A percentile compares a stretch with the other conserved stretches of the same genome.
Conservation (phyloP, 108 stramenopile genomes). For the Pseudonitzschia multiseries region DNA sequence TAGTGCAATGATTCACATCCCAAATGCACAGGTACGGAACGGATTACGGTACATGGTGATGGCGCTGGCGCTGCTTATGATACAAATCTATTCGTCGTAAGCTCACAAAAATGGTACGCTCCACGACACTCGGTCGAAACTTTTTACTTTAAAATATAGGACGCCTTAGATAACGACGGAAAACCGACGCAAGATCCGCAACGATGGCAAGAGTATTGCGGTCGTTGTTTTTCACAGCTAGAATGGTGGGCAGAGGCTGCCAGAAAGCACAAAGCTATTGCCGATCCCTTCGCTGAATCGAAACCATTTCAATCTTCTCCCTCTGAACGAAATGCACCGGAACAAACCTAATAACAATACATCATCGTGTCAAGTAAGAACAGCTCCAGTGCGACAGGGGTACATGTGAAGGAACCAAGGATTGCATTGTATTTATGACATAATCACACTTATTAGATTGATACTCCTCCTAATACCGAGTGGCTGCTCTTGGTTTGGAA, state of each 20-base stretch:
- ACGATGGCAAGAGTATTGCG: slow-evolving; percentile 52
- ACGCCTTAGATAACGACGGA: slow-evolving; percentile 65
- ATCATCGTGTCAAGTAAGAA: neutral
- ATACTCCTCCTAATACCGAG: slow-evolving; percentile 3
- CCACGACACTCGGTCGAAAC: too few species aligned
- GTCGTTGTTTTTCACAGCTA: slow-evolving; percentile 69
- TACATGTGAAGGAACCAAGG: neutral
- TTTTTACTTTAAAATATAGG: neutral
- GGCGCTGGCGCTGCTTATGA: neutral
- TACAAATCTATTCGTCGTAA: neutral
- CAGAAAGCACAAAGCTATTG: slow-evolving; percentile 39
- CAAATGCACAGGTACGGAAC: slow-evolving; percentile 41
- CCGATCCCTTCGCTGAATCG: slow-evolving; percentile 60
- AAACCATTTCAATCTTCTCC: slow-evolving; percentile 47
- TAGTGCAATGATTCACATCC: slow-evolving; percentile 71
- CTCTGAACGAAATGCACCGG: slow-evolving; percentile 66
- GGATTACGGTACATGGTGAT: neutral
- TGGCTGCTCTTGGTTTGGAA: neutral
- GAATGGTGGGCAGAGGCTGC: slow-evolving; percentile 80
- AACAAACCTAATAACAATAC: slow-evolving; percentile 3
- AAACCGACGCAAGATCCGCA: slow-evolving; percentile 25
- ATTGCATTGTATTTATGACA: neutral
- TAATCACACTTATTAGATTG: neutral
- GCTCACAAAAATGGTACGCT: neutral
- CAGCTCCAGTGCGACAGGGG: neutral